phyloP scores from a whole-genome alignment of 768 basidiomycete genomes.

The Sutorius australiensis region DNA sequence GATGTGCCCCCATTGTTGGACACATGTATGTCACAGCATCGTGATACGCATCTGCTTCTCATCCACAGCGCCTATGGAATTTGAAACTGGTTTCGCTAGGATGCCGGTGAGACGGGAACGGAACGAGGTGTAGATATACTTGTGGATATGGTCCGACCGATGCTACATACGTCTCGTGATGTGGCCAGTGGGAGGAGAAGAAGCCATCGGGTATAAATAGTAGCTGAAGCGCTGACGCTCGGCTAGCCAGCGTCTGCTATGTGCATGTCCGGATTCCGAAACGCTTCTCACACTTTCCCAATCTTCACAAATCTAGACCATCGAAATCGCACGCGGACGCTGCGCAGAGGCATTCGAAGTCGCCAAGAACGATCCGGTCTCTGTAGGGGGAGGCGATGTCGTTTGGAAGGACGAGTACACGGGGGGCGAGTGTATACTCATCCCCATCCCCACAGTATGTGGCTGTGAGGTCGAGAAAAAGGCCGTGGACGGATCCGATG shows the following conservation, averaged over 20 bases:
- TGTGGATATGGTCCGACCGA: background rate
- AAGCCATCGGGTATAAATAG: background rate
- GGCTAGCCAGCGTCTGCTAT: background rate
- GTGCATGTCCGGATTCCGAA: background rate
- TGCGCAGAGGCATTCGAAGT: background rate
- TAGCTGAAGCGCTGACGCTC: too few relatives aligned
- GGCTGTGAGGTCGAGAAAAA: background rate
- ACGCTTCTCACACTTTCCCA: background rate
- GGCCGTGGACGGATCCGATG: constrained; percentile 9
- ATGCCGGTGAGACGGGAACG: too few relatives aligned
- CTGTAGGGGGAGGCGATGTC: constrained; percentile 11
- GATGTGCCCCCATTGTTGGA: too few relatives aligned
- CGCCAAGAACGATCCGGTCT: constrained; percentile 8
- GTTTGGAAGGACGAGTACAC: constrained; percentile 1
- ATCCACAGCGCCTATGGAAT: too few relatives aligned
- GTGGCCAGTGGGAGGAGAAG: background rate
- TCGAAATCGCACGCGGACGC: constrained; percentile 18
- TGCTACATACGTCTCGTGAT: too few relatives aligned
- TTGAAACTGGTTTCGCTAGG: background rate
- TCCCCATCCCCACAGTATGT: background rate
- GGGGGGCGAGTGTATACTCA: background rate
- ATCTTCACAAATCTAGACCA: constrained; percentile 7
- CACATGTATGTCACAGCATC: too few relatives aligned
- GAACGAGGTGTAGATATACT: background rate
- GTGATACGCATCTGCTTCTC: too few relatives aligned